Evolutionary conservation across 164 flowering plant genomes (phyloP).

Genomic region (Stephania cephalantha): DNA sequence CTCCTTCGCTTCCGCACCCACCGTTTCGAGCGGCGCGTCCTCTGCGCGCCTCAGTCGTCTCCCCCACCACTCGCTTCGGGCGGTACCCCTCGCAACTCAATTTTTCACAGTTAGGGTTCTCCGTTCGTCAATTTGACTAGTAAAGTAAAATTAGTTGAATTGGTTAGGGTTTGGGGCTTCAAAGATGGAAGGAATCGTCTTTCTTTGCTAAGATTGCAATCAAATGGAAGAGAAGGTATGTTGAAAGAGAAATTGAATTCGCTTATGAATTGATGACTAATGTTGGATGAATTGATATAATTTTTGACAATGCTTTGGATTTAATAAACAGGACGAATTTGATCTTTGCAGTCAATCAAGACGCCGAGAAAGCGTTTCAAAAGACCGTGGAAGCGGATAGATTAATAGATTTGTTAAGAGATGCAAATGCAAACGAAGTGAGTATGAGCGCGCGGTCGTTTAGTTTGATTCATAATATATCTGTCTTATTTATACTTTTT

Average conservation of each 20-base stretch:
- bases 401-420: slow-evolving; percentile 68
- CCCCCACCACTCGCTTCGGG: slow-evolving; percentile 9
- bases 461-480: slow-evolving; percentile 1
- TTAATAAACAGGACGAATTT: slow-evolving; percentile 87
- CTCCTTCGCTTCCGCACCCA: not conserved
- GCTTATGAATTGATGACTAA: not conserved
- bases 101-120: not conserved
- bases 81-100: not conserved
- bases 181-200: slow-evolving; percentile 13
- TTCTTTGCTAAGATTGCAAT: slow-evolving; percentile 6
- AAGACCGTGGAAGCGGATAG: slow-evolving; percentile 82
- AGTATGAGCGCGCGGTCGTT: slow-evolving; percentile 35
- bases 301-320: slow-evolving; percentile 36
- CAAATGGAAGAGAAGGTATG: slow-evolving; percentile 24
- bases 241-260: too few species aligned
- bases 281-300: slow-evolving; percentile 13
- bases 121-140: not conserved
- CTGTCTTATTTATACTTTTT: not conserved
- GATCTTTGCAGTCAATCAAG: slow-evolving; percentile 78
- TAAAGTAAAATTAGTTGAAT: not conserved
- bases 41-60: not conserved
- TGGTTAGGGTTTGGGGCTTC: slow-evolving; percentile 15
- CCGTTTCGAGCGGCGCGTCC: slow-evolving; percentile 3
- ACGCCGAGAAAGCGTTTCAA: slow-evolving; percentile 71
- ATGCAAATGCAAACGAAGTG: slow-evolving; percentile 71